Evolutionary conservation across 345 rosid genomes (phyloP), one percentile per base, ranked within the genome.

Genomic region (Salix suchowensis): DNA sequence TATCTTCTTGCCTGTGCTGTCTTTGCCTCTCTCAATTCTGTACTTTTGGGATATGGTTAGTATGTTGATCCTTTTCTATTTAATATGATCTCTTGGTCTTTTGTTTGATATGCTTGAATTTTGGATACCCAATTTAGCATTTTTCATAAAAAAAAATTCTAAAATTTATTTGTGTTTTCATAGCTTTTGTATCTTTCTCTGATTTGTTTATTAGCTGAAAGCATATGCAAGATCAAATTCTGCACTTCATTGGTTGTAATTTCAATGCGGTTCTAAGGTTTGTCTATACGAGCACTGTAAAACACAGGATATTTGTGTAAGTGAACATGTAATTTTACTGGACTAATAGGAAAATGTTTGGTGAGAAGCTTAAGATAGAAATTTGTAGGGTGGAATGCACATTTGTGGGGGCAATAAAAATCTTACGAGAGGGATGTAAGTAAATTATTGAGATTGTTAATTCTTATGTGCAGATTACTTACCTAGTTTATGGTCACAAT

Each of bases 31-130:
- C 71, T 79, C 32, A 79, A 79, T 70, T 79, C 78, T 69, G 82
- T 79, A 16, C 82, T 74, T 26, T 48, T 79, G 55, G 82, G 82
- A 42, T 79, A 79, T 39, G 82, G 82, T 79, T 74, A 62, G 82
- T 64, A 13, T 44, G 11, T 7, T 6, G 21, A 15, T 4, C 12
- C n/a, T 14, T 72, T 7, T 30, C 2, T n/a, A 4, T 26, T 7
- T 44, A 3, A 23, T 50, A 48, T 24, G 4, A 3, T 71, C 2
- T 24, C 28, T 50, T 70, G 40, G 8, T 60, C 70, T 42, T 16
- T 0, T 76, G 32, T 19, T 19, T 32, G 70, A 65, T 34, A 21
- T 72, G n/a, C 75, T 72, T 60, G 28, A 55, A 13, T 37, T 58
- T 58, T 12, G 1, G 9, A 11, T 6, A 6, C 26, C 64, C 7